Evolutionary conservation across 169 alveolate genomes (phyloP).

Genomic region (Plasmodium adleri): DNA sequence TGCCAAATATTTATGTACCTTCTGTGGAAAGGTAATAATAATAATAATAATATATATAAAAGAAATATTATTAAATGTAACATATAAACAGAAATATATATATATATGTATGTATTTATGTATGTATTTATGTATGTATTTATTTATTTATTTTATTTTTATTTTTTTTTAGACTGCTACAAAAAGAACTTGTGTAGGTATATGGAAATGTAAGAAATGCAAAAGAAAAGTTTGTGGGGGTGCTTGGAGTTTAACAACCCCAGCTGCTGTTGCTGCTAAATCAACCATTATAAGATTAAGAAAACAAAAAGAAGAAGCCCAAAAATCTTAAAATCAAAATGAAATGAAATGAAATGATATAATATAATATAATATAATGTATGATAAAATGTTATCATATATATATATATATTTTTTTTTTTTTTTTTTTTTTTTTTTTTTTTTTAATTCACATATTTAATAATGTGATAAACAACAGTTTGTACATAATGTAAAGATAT

Average conservation of each 20-base stretch:
- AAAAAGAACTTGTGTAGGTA: conserved; percentile 96
- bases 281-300: conserved; percentile 86
- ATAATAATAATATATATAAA: background rate
- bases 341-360: too few species aligned
- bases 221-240: conserved; percentile 97
- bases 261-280: conserved; percentile 96
- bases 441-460: background rate
- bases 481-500: too few species aligned
- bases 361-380: too few species aligned
- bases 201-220: conserved; percentile 97
- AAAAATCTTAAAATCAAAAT: conserved; percentile 14
- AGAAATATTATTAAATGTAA: too few species aligned
- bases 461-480: too few species aligned
- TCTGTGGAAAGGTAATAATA: conserved; percentile 94
- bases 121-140: background rate
- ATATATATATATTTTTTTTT: conserved; percentile 1
- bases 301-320: conserved; percentile 86
- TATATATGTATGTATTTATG: background rate
- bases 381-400: too few species aligned
- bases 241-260: conserved; percentile 97
- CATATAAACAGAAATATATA: too few species aligned
- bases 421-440: conserved; percentile 38
- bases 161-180: conserved; percentile 87
- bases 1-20: conserved; percentile 95
- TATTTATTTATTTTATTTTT: background rate